These are phyloP conservation scores for Chrysanthemum seticuspe DNA, from an alignment of 129 eudicot species.

Conservation along the genomic window DNA sequence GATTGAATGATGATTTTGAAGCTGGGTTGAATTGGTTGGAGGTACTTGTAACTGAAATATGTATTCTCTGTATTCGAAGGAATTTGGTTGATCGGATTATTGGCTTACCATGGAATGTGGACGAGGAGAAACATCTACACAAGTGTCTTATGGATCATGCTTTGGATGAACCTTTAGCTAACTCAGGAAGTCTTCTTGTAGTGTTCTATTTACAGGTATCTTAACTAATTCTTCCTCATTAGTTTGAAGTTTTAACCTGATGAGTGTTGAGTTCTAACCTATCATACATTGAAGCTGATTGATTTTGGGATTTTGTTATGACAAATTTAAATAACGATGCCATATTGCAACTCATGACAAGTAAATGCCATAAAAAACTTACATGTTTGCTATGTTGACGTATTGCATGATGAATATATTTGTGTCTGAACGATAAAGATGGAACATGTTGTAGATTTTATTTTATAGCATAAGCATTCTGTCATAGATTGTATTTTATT, in stretches of 20 bases:
- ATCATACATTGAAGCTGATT: constrained; percentile 1
- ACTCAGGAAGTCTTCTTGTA: constrained; percentile 88
- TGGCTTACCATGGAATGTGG: constrained; percentile 84
- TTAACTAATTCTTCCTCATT: constrained; percentile 1
- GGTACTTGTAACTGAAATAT: constrained; percentile 77
- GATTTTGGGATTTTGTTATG: neutral
- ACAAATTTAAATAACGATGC: no score
- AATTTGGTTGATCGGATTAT: constrained; percentile 76
- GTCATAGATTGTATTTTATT: neutral
- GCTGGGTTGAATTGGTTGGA: constrained; percentile 52
- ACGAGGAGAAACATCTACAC: constrained; percentile 85
- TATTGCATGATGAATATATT: neutral
- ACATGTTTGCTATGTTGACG: neutral
- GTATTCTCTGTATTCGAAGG: constrained; percentile 85
- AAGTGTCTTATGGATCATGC: constrained; percentile 74
- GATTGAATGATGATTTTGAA: constrained; percentile 34
- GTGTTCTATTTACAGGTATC: constrained; percentile 89
- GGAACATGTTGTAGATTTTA: neutral
- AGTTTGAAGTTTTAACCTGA: neutral
- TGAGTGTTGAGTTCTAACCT: neutral
- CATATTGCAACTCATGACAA: no score
- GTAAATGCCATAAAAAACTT: no score
- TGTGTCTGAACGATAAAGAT: neutral
- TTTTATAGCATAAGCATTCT: no score
- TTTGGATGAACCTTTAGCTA: constrained; percentile 53